Percentiles rank a stretch among this genome's conserved stretches.
phyloP scores from a whole-genome alignment of 75 land plant species.

The Sequoia sempervirens region DNA sequence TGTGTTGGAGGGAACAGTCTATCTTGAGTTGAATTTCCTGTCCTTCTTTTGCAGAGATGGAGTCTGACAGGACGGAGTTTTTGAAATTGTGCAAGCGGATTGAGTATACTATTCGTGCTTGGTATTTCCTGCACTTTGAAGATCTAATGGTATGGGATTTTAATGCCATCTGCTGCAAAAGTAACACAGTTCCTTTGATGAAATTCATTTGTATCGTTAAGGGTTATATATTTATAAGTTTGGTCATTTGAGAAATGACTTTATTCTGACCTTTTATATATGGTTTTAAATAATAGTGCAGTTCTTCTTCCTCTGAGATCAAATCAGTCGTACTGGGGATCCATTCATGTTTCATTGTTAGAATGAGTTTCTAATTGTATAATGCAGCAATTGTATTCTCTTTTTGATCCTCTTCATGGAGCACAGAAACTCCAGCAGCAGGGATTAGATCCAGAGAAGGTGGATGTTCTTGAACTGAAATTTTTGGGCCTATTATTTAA shows the following conservation, averaged over 20 bases:
- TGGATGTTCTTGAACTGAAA: conserved; percentile 76
- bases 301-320: not conserved
- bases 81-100: conserved; percentile 73
- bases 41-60: conserved; percentile 38
- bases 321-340: not conserved
- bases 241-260: not conserved
- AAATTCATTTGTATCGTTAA: not conserved
- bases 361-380: not conserved
- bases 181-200: not conserved
- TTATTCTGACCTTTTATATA: not conserved
- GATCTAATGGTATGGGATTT: conserved; percentile 64
- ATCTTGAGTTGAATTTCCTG: not conserved
- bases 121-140: conserved; percentile 89
- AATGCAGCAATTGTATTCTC: conserved; percentile 89
- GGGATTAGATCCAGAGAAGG: conserved; percentile 44
- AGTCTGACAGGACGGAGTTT: conserved; percentile 68
- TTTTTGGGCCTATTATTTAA: conserved; percentile 68
- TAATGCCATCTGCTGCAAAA: not conserved
- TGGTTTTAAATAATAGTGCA: not conserved
- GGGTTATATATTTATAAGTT: not conserved
- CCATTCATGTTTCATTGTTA: not conserved
- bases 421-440: conserved; percentile 73
- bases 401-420: conserved; percentile 87
- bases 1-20: not conserved
- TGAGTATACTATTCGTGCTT: conserved; percentile 91